These are phyloP conservation scores for Polygonum aviculare DNA, from an alignment of 148 eudicot genomes.

Conservation along the genomic window DNA sequence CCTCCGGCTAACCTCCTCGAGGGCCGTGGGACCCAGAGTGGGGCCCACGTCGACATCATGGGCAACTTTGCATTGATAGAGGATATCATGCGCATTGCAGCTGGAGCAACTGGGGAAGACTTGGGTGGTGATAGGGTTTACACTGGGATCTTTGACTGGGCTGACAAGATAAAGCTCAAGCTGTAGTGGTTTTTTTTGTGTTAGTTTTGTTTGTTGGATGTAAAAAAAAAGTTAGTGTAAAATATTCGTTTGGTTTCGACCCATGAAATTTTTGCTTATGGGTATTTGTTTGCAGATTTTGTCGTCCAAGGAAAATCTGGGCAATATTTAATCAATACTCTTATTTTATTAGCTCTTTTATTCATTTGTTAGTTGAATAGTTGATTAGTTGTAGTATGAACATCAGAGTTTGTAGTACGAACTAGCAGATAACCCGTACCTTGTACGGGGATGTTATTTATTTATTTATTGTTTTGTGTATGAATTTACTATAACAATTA, in stretches of 20 bases:
- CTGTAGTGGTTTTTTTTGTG: constrained; percentile 8
- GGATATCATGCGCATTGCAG: constrained; percentile 83
- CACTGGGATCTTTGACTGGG: constrained; percentile 77
- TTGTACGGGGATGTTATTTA: too few species aligned
- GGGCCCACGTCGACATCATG: constrained; percentile 93
- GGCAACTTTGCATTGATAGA: constrained; percentile 91
- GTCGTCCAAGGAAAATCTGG: background rate
- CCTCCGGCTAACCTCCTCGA: constrained; percentile 85
- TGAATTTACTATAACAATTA: too few species aligned
- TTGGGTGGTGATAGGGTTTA: constrained; percentile 87
- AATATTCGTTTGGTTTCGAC: constrained; percentile 1
- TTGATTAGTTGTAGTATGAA: too few species aligned
- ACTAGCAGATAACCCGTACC: too few species aligned
- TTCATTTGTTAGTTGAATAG: too few species aligned
- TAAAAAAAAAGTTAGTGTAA: background rate
- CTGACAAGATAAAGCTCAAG: constrained; percentile 64
- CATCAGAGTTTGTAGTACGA: too few species aligned
- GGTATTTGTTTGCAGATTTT: background rate
- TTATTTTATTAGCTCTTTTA: too few species aligned
- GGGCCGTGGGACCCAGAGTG: constrained; percentile 96
- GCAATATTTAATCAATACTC: background rate
- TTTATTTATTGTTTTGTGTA: too few species aligned
- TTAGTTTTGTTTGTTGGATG: background rate
- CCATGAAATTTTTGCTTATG: background rate
- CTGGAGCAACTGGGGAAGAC: constrained; percentile 73